Evolutionary conservation across 805 yeast genomes (phyloP).

Genomic region (Lipomyces kockii): DNA sequence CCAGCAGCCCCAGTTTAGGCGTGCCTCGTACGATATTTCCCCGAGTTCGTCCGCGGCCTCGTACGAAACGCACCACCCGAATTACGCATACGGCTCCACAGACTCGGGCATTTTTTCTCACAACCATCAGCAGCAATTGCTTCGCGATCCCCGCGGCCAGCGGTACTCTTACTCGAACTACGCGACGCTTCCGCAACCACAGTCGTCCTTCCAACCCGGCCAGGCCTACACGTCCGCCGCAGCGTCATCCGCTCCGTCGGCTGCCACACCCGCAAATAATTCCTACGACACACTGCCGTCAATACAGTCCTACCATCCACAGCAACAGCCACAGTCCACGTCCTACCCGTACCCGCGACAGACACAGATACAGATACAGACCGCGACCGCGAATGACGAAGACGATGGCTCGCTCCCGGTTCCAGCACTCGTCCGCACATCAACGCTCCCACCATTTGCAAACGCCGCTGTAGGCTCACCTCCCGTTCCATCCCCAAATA

Average conservation of each 20-base stretch:
- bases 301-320: slow-evolving; percentile 9
- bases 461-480: not conserved
- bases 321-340: slow-evolving; percentile 11
- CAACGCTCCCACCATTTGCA: slow-evolving; percentile 22
- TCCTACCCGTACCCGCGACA: not conserved
- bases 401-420: slow-evolving; percentile 7
- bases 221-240: not conserved
- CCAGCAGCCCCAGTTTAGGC: slow-evolving; percentile 13
- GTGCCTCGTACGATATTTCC: slow-evolving; percentile 10
- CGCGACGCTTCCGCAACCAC: slow-evolving; percentile 7
- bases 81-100: slow-evolving; percentile 4
- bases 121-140: slow-evolving; percentile 15
- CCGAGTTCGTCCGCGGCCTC: slow-evolving; percentile 17
- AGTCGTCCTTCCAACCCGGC: slow-evolving; percentile 6
- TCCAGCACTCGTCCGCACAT: slow-evolving; percentile 26
- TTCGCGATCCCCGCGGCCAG: slow-evolving; percentile 1
- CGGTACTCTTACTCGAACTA: slow-evolving; percentile 1
- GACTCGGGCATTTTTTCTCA: slow-evolving; percentile 4
- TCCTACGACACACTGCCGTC: slow-evolving; percentile 3
- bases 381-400: slow-evolving; percentile 5
- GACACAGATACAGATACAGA: not conserved
- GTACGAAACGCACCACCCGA: not conserved
- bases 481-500: slow-evolving; percentile 15
- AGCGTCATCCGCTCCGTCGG: not conserved
- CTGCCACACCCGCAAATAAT: not conserved